Base-by-base conservation (phyloP, 768 basidiomycete species). In the Trametes cubensis region DNA sequence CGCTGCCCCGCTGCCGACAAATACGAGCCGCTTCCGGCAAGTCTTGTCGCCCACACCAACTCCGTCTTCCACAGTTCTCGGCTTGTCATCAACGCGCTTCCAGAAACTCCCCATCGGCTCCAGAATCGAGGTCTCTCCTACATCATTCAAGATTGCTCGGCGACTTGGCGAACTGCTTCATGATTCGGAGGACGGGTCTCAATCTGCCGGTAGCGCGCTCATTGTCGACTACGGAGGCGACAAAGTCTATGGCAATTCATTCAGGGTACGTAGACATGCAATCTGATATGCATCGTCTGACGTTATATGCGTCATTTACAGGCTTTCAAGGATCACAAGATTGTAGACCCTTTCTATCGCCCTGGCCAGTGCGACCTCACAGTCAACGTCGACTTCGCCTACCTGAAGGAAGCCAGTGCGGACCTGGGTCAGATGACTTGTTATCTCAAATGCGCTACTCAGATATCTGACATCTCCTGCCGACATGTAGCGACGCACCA, bases 381-480 rank as follows among this genome's bases (percentile, higher is more conserved):
- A 0, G 88, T 90, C n/a, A 97, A 98, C 70, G 96, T 99, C 50
- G 95, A 99, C 75, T 98, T 98, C 75, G 84, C 87, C 0, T 92
- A 91, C 72, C 79, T 98, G 48, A 81, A 83, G 70, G 94, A 97
- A 75, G 87, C 92, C 0, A 78, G 94, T 64, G 71, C 73, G 1
- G 85, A 83, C 56, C 75, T 85, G 3, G 90, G 92, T 91, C 61
- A 26, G 83, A 72, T 11, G 34, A 11, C 5, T 34, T 41, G 48
- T 26, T 21, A 6, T 25, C 45, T 48, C 28, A 17, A 17, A 26
- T 47, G 13, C 34, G 10, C 8, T 14, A 3, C 41, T 8, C 30
- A 14, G n/a, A 18, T 18, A 28, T 30, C n/a, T 21, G 10, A n/a
- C 26, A 25, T 26, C 34, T 21, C n/a, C 28, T 34, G 14, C n/a